Percentiles rank a stretch among this genome's conserved stretches.
phyloP scores from a whole-genome alignment of 768 basidiomycete genomes.

The Trametes cubensis region DNA sequence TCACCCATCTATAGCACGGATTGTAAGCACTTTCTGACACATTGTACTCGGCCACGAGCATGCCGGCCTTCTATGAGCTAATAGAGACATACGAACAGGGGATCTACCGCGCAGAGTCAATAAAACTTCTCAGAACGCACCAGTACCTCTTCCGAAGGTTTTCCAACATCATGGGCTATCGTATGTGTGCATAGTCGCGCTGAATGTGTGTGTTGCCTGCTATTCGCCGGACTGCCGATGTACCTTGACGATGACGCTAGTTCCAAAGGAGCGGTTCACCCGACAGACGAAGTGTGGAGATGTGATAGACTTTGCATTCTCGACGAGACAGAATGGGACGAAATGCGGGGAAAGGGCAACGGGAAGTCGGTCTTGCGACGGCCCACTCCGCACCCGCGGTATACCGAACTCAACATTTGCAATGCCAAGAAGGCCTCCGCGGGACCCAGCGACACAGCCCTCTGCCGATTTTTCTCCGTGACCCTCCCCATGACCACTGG shows the following conservation, averaged over 20 bases:
- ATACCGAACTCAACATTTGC: neutral
- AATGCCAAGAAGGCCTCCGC: conserved; percentile 11
- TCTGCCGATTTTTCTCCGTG: conserved; percentile 16
- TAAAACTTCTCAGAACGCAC: too few relatives aligned
- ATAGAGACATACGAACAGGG: neutral
- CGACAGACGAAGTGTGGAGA: conserved; percentile 10
- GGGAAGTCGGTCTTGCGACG: too few relatives aligned
- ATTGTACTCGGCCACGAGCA: neutral
- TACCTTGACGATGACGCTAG: too few relatives aligned
- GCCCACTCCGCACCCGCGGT: neutral
- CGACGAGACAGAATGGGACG: neutral
- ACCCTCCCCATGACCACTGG: conserved; percentile 11
- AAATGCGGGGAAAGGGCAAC: neutral
- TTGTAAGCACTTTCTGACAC: neutral
- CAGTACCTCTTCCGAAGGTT: too few relatives aligned
- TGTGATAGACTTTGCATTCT: conserved; percentile 13
- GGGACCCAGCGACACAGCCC: neutral
- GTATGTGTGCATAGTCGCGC: too few relatives aligned
- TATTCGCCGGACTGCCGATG: too few relatives aligned
- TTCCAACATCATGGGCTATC: too few relatives aligned
- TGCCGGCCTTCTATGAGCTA: neutral
- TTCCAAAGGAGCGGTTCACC: too few relatives aligned
- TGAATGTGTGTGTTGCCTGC: neutral
- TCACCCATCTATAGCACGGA: neutral
- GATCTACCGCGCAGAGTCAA: too few relatives aligned